Evolutionary conservation across 75 land plant species (phyloP).

Genomic region (Picea glauca): DNA sequence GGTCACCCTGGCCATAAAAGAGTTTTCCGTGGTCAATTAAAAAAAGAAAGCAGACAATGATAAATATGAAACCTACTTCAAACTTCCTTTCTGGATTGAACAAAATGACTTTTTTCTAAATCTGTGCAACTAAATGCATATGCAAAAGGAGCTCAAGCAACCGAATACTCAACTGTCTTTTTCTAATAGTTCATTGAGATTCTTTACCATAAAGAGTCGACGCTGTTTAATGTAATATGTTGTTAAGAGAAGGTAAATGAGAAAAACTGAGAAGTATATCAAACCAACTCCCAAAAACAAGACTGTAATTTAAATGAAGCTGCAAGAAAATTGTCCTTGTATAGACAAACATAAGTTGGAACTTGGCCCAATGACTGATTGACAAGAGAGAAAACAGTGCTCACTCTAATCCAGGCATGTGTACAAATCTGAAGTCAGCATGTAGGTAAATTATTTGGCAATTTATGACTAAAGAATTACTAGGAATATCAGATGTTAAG

Average conservation of each 20-base stretch:
- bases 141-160: neutral
- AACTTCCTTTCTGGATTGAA: neutral
- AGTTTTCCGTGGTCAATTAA: neutral
- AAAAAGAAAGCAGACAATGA: neutral
- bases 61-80: neutral
- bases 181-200: neutral
- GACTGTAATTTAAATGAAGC: neutral
- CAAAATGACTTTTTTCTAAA: neutral
- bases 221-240: neutral
- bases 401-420: neutral
- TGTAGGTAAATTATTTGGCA: neutral
- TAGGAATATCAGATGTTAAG: no score
- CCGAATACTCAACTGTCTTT: neutral
- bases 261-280: neutral
- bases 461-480: neutral
- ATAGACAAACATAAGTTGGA: neutral
- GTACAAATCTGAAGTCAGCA: neutral
- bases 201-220: neutral
- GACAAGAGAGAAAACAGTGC: neutral
- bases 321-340: neutral
- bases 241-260: neutral
- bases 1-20: conserved; percentile 55
- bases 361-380: no score
- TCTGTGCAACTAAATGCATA: neutral
- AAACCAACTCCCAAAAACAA: neutral